Evolutionary conservation across 371 early-diverging fungal species (phyloP).

Genomic region (Fennellomyces sp.): DNA sequence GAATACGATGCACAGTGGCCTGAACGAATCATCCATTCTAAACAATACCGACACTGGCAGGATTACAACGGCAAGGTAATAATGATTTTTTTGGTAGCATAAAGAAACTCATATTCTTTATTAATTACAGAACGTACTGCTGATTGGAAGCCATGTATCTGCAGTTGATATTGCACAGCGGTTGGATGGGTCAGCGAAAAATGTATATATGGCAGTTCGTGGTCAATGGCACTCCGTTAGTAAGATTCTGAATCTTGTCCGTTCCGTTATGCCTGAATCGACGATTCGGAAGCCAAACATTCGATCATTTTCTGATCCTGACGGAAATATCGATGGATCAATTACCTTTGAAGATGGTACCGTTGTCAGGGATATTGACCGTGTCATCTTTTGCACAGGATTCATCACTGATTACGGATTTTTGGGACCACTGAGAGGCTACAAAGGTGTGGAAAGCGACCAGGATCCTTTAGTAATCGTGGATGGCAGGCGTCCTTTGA

Average conservation of each 20-base stretch:
- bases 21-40: constrained; percentile 28
- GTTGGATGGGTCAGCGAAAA: constrained; percentile 26
- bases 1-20: constrained; percentile 34
- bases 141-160: constrained; percentile 41
- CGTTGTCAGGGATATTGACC: constrained; percentile 51
- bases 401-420: constrained; percentile 54
- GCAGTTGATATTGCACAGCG: constrained; percentile 37
- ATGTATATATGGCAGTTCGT: constrained; percentile 33
- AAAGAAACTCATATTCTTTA: neutral
- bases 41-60: constrained; percentile 38
- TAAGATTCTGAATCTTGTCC: constrained; percentile 23
- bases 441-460: neutral
- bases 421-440: constrained; percentile 34
- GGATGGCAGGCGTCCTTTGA: constrained; percentile 20
- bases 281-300: constrained; percentile 22
- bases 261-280: constrained; percentile 20
- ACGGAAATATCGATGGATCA: constrained; percentile 28
- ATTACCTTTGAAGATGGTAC: constrained; percentile 64
- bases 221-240: constrained; percentile 16
- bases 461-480: constrained; percentile 3
- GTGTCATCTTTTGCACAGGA: constrained; percentile 70
- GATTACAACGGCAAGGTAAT: constrained; percentile 39
- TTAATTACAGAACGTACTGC: constrained; percentile 32
- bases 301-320: constrained; percentile 20
- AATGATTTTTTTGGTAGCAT: neutral